Base-by-base conservation (phyloP, 257 asterid genomes). In the Solanum chiquidenum region DNA sequence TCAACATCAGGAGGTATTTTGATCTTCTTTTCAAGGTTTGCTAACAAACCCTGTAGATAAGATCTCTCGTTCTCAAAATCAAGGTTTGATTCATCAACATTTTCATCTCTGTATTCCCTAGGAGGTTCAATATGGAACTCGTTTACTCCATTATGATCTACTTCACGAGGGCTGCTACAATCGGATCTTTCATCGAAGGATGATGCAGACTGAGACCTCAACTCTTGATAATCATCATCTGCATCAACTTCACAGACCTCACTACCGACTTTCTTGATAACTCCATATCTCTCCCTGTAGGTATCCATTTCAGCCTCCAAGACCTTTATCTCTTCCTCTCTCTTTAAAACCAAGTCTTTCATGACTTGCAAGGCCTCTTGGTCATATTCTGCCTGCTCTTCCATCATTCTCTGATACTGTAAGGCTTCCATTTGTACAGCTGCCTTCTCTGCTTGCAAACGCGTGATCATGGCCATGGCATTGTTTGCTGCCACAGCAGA, bases 341-440 rank as follows among this genome's bases (percentile, higher is more conserved):
- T 93, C 90, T 93, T 95, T 35, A 87, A 83, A 69, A 95, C 90
- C 83, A 91, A 29, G 71, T 95, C 98, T 87, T 91, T 92, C 95
- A 94, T 84, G 38, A 91, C 88, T 87, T 93, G 96, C 31, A 96
- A 21, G 7, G 98, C 98, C 89, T 96, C 98, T 71, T 94, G 93
- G 52, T 96, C 99, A 40, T 96, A 97, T 40, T 95, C 99, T 7
- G 96, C 96, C 35, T 97, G 98, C 80, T 97, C 99, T 68, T 97
- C 99, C 98, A 97, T 97, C 99, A 97, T 93, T 88, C 99, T 93
- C 85, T 97, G 98, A 87, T 97, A 97, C 90, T 97, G 98, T 66
- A 95, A 88, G 13, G 98, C 98, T 93, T 97, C 99, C 99, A 97
- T 97, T 89, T 97, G 99, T 21, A 97, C 98, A 3, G 98, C 94